Evolutionary conservation across 352 stramenopile species (phyloP), one percentile per base, ranked within the genome.

Genomic region (Globisporangium iwayamae): DNA sequence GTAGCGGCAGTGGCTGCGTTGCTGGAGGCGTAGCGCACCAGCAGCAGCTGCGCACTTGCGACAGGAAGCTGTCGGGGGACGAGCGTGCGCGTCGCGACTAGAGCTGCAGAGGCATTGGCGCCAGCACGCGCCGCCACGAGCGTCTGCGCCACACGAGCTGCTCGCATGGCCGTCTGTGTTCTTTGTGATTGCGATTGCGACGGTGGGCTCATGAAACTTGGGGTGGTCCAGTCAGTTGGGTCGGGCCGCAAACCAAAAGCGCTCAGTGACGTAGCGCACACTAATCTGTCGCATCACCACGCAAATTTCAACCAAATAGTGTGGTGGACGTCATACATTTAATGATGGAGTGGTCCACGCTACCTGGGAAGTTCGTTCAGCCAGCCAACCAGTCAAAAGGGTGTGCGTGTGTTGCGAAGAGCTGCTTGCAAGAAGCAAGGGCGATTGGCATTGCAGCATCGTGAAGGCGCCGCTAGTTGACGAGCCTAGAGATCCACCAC

Each of bases 371-470:
- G 55, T 48, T 62, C 47, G 57, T 59, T 25, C 43, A 50, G 48
- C 34, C 58, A 69, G 51, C 61, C 63, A 70, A 75, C 58, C 69
- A 72, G 58, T 69, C 65, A 74, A 71, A 65, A 60, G 28, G 38
- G 47, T 54, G 20, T 34, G 48, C 28, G 11, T 55, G 47, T 67
- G 25, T 28, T 28, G 55, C 25, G 66, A 72, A 75, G 41, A 65
- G 66, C 67, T 69, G 61, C 36, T 46, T 34, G 46, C 30, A 61
- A 57, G 14, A 32, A 28, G 25, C 25, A 28, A 53, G 28, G 51
- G 5, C 52, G 52, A 57, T 45, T 45, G 52, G 52, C 52, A 57
- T 57, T 57, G 52, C 52, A 46, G 52, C 61, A 62, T 43, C 54
- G 36, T 32, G 52, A 58, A 50, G 56, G 52, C 39, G 20, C 20